Base-by-base conservation (phyloP, 371 early-diverging fungal genomes). In the Zychaea mexicana region DNA sequence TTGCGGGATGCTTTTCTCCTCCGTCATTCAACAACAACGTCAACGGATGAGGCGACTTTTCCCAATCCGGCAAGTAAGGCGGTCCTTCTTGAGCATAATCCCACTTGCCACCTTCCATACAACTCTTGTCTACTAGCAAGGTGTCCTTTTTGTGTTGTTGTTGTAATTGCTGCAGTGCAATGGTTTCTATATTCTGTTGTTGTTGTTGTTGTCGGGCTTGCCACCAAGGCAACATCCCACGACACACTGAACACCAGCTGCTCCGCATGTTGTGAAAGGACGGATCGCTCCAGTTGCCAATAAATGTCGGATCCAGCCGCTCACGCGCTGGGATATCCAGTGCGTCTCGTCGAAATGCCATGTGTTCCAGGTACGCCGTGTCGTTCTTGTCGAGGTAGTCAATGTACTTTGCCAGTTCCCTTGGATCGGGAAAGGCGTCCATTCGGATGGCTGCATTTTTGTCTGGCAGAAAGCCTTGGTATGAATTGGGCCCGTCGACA, bases 341-440 rank as follows among this genome's bases (percentile, higher is more conserved):
- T 5, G 76, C 79, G 17, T 73, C 52, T n/a, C 58, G 36, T 63
- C 76, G 65, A 57, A 60, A 73, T 0, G 73, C 65, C 3, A 78
- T 27, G 26, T 78, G 71, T 19, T 74, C 70, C 3, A 78, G 46
- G 54, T 78, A 78, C 5, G 79, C 79, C 2, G 68, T 69, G 33
- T 78, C 72, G 22, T 78, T 75, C 0, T 54, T 53, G 26, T 78
- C 70, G 5, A 78, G 55, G 30, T 70, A 78, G 10, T 61, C 38
- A 13, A 78, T 73, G 46, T 78, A 78, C 17, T 66, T 64, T 9
- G 80, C 80, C 1, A 79, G 52, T 24, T 76, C 73, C 22, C 71
- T 69, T 12, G 80, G 80, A 56, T 76, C 74, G 5, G 77, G 75
- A 38, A 71, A 79, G 0, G 68, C 71, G 42, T 79, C 80, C 74